phyloP scores from a whole-genome alignment of 208 protist genomes.

The Wallacemonas sp. region DNA sequence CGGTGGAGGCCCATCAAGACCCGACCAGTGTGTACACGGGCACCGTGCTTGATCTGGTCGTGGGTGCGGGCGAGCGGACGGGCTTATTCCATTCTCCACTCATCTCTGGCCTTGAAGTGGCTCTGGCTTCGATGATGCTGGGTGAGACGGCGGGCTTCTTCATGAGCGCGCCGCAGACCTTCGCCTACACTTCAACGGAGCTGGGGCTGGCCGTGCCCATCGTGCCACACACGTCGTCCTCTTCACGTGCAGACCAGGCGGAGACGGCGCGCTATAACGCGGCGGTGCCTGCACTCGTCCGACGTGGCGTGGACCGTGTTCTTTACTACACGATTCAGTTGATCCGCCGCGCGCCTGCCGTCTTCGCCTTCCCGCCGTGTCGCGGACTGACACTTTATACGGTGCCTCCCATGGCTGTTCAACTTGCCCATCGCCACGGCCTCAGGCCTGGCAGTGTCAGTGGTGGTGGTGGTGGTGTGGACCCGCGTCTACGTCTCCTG shows the following conservation, averaged over 20 bases:
- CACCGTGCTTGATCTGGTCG: conserved; percentile 9
- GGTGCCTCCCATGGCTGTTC: neutral
- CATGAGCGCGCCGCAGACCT: conserved; percentile 17
- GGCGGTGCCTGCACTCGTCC: neutral
- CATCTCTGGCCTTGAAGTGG: conserved; percentile 26
- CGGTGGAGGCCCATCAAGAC: neutral
- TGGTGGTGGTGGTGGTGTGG: no score
- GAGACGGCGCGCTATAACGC: neutral
- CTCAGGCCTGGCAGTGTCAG: neutral
- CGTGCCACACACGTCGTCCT: neutral
- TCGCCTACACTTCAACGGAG: conserved; percentile 12
- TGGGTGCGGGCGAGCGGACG: conserved; percentile 8
- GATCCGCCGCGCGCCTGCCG: neutral
- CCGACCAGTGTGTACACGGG: conserved; percentile 6
- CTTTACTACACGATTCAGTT: conserved; percentile 11
- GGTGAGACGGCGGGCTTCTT: conserved; percentile 28
- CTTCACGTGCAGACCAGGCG: neutral
- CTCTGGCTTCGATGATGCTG: conserved; percentile 25
- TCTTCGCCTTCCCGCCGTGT: conserved; percentile 8
- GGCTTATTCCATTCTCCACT: conserved; percentile 15
- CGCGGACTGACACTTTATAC: conserved; percentile 8
- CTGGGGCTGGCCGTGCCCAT: conserved; percentile 3
- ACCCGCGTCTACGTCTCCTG: neutral
- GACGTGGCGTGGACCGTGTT: conserved; percentile 7
- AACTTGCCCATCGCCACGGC: neutral